A percentile compares a stretch with the other conserved stretches of the same genome.
phyloP scores from a whole-genome alignment of 306 rosid genomes.

The Mimosa bimucronata region DNA sequence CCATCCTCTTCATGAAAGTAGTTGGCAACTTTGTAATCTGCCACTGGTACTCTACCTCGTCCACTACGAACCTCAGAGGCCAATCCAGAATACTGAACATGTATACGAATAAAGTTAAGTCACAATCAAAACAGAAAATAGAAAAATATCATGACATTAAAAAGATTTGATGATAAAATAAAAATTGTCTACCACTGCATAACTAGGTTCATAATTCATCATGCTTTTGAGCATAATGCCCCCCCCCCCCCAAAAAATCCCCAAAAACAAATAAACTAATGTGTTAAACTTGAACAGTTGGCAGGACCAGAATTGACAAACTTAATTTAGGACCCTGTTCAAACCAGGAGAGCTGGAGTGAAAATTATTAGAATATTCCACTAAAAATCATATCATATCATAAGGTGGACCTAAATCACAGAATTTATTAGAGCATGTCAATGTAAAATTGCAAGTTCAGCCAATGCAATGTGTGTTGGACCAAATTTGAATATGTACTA shows the following conservation, averaged over 20 bases:
- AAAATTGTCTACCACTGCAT: neutral
- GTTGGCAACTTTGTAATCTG: slow-evolving; percentile 89
- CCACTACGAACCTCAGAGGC: slow-evolving; percentile 84
- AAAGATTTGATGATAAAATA: slow-evolving; percentile 24
- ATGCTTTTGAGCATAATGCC: neutral
- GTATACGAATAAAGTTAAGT: slow-evolving; percentile 30
- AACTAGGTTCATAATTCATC: neutral
- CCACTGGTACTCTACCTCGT: slow-evolving; percentile 94
- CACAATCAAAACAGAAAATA: slow-evolving; percentile 32
- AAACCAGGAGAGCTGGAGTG: neutral
- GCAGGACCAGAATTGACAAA: slow-evolving; percentile 13
- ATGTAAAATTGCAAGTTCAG: slow-evolving; percentile 9
- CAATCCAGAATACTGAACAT: slow-evolving; percentile 79
- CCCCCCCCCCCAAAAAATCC: neutral
- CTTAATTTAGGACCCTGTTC: slow-evolving; percentile 1
- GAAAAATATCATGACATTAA: neutral
- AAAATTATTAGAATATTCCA: neutral
- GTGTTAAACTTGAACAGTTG: neutral
- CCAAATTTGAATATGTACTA: slow-evolving; percentile 34
- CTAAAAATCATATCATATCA: neutral
- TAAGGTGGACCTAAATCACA: neutral
- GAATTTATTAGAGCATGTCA: neutral
- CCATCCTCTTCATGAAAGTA: slow-evolving; percentile 51
- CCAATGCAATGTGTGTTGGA: slow-evolving; percentile 2
- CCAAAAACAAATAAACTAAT: neutral